Evolutionary conservation across 2,329 filamentous ascomycete species (phyloP), one percentile per base, ranked within the genome.

Genomic region (Cadophora luteo-olivacea): DNA sequence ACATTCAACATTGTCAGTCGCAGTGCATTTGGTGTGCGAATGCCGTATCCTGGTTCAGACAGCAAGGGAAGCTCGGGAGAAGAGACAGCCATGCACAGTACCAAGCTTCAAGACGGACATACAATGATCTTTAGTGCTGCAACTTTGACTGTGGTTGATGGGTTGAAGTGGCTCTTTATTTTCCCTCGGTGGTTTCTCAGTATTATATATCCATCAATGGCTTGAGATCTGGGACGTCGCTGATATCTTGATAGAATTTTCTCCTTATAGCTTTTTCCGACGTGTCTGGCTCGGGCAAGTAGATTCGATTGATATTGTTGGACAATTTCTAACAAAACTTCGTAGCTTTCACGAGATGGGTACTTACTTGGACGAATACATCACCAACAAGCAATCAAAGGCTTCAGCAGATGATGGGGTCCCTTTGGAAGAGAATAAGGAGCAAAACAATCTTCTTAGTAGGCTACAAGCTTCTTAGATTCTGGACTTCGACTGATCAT

Each of bases 1-100:
- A 82, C 81, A 62, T 75, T 86, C 41, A 82, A 85, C 72, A 80
- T 86, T 55, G 85, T 86, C 71, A 84, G 82, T 72, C 79, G 81
- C 54, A 84, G 83, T 64, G 83, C 83, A 2, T 86, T 86, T 71
- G 84, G 72, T 7, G 67, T 68, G 19, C 41, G 57, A 22, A 54
- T 68, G 32, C 19, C 51, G 14, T 68, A 24, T 24, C 61, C 66
- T 14, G 72, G 61, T 49, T 66, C 33, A 66, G 68, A 48, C 69
- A 65, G 82, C 9, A 82, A 84, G 69, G 81, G 83, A 73, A 78
- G 80, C 68, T 54, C 12, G 24, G 11, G 73, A 1, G 73, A 48
- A 33, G 51, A 11, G 45, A 51, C 11, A 45, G 12, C 41, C 16
- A 24, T 67, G 29, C 52, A 63, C 22, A 49, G 48, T 24, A 32